These are phyloP conservation scores for Nigrospora osmanthi DNA, from an alignment of 2,329 filamentous ascomycete genomes.

Conservation along the genomic window DNA sequence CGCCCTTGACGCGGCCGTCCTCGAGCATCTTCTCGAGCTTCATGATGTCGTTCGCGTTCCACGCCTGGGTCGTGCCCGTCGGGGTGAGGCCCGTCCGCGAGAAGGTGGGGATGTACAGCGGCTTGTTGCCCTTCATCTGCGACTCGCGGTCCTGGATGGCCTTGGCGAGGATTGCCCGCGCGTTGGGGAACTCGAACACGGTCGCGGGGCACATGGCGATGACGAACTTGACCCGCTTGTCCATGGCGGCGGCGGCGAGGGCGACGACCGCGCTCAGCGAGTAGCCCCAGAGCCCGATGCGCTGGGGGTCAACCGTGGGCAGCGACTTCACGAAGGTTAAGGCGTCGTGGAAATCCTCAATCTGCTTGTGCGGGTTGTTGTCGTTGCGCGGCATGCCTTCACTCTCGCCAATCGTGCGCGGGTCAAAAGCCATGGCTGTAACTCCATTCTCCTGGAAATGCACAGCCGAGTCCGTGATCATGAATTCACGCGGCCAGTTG, in stretches of 20 bases:
- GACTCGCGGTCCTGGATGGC: slow-evolving; percentile 28
- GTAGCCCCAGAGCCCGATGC: slow-evolving; percentile 21
- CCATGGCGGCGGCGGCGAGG: slow-evolving; percentile 17
- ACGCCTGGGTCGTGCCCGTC: slow-evolving; percentile 19
- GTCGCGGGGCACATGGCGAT: slow-evolving; percentile 15
- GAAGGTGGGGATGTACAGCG: slow-evolving; percentile 28
- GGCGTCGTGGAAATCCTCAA: slow-evolving; percentile 23
- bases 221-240: slow-evolving; percentile 14
- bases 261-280: slow-evolving; percentile 18
- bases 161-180: slow-evolving; percentile 17
- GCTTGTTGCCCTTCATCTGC: slow-evolving; percentile 26
- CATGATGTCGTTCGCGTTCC: slow-evolving; percentile 7
- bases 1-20: not conserved
- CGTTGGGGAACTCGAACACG: slow-evolving; percentile 5
- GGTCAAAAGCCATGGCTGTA: slow-evolving; percentile 27
- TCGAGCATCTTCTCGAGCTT: not conserved
- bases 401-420: slow-evolving; percentile 24
- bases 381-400: slow-evolving; percentile 29
- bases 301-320: slow-evolving; percentile 23
- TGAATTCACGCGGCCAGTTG: slow-evolving; percentile 21
- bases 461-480: slow-evolving; percentile 22
- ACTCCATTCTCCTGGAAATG: slow-evolving; percentile 23
- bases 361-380: slow-evolving; percentile 22
- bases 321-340: slow-evolving; percentile 38
- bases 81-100: slow-evolving; percentile 25